Evolutionary conservation across 345 rosid species (phyloP).

Genomic region (Gossypium thurberi): DNA sequence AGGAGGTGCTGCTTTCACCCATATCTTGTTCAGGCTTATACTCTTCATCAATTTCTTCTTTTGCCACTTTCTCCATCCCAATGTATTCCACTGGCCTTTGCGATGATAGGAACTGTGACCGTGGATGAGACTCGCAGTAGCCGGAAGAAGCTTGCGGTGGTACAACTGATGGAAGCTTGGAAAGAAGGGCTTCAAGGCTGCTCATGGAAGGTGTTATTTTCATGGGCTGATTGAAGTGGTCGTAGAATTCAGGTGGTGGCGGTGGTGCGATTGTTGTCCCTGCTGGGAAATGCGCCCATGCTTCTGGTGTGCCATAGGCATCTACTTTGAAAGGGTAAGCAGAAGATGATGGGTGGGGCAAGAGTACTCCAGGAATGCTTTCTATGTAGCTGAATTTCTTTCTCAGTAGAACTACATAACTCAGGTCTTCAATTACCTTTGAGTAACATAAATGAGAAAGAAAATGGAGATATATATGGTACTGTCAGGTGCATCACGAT

Average conservation of each 20-base stretch:
- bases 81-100: slow-evolving; percentile 22
- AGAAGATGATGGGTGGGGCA: slow-evolving; percentile 89
- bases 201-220: slow-evolving; percentile 89
- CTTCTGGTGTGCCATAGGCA: slow-evolving; percentile 31
- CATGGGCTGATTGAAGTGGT: slow-evolving; percentile 38
- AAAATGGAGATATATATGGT: neutral
- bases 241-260: slow-evolving; percentile 36
- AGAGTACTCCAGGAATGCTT: slow-evolving; percentile 85
- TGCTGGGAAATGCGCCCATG: slow-evolving; percentile 48
- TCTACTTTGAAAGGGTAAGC: slow-evolving; percentile 49
- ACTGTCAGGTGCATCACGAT: neutral
- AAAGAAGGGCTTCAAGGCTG: slow-evolving; percentile 94
- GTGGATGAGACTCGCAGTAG: slow-evolving; percentile 24
- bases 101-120: slow-evolving; percentile 9
- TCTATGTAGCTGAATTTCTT: slow-evolving; percentile 89
- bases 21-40: slow-evolving; percentile 20
- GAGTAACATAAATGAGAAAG: neutral
- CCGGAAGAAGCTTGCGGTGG: slow-evolving; percentile 32
- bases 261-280: slow-evolving; percentile 28
- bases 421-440: slow-evolving; percentile 81
- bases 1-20: slow-evolving; percentile 44
- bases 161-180: slow-evolving; percentile 87
- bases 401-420: slow-evolving; percentile 68
- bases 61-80: slow-evolving; percentile 28
- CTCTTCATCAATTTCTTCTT: slow-evolving; percentile 45